Percentiles rank a stretch among this genome's conserved stretches.
phyloP scores from a whole-genome alignment of 2,329 filamentous ascomycete genomes.

The Alternaria consortialis region DNA sequence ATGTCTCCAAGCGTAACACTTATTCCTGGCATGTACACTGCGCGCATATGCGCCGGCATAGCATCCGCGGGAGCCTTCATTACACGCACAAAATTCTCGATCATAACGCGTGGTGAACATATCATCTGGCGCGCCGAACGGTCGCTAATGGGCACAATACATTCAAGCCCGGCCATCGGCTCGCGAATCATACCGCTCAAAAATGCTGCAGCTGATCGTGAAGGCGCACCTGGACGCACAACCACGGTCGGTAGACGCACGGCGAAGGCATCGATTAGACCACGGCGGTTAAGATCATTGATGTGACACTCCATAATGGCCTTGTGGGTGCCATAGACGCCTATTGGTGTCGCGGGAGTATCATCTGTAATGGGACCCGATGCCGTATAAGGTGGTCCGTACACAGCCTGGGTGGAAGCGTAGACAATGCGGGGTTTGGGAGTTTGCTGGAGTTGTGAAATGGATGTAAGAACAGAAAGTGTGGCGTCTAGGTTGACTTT shows the following conservation, averaged over 20 bases:
- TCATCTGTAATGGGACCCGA: slow-evolving; percentile 49
- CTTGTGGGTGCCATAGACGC: slow-evolving; percentile 69
- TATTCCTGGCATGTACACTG: slow-evolving; percentile 58
- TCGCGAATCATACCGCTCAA: slow-evolving; percentile 70
- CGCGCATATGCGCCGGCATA: slow-evolving; percentile 43
- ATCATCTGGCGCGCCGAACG: slow-evolving; percentile 62
- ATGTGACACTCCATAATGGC: slow-evolving; percentile 66
- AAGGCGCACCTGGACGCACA: slow-evolving; percentile 66
- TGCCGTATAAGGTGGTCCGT: slow-evolving; percentile 56
- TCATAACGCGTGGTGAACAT: slow-evolving; percentile 62
- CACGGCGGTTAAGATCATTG: slow-evolving; percentile 67
- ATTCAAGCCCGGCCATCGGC: slow-evolving; percentile 55
- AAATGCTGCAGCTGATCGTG: slow-evolving; percentile 66
- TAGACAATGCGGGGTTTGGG: not conserved
- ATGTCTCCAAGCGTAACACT: slow-evolving; percentile 62
- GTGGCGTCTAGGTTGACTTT: slow-evolving; percentile 66
- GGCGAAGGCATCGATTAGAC: slow-evolving; percentile 64
- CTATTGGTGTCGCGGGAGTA: slow-evolving; percentile 60
- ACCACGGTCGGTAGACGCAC: slow-evolving; percentile 68
- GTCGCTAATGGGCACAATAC: slow-evolving; percentile 56
- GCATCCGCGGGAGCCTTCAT: slow-evolving; percentile 57
- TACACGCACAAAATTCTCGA: slow-evolving; percentile 62
- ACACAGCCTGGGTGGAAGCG: slow-evolving; percentile 9
- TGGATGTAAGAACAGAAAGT: slow-evolving; percentile 52
- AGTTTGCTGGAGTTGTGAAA: not conserved